A percentile compares a stretch with the other conserved stretches of the same genome.
Evolutionary conservation across 2,329 filamentous ascomycete genomes (phyloP).

Genomic region (Eutypa lata): DNA sequence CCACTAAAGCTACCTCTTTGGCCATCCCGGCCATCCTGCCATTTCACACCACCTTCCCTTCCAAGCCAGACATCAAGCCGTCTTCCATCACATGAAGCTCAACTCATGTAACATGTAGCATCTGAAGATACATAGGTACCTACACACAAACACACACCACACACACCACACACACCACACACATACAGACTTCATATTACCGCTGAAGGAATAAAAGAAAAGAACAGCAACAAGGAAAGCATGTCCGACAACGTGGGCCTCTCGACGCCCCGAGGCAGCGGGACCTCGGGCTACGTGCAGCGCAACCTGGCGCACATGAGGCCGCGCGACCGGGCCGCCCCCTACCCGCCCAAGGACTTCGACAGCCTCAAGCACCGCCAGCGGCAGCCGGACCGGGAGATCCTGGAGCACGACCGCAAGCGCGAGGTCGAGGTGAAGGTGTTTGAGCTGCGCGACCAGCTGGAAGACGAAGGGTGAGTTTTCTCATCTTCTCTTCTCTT

Average conservation of each 20-base stretch:
- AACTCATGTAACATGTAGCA: not conserved
- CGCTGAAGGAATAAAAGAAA: no score
- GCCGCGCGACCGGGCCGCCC: conserved; percentile 75
- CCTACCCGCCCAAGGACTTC: conserved; percentile 65
- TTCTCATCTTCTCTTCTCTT: not conserved
- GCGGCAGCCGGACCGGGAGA: conserved; percentile 84
- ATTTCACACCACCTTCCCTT: conserved; percentile 16
- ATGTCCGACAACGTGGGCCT: conserved; percentile 99
- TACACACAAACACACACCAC: no score
- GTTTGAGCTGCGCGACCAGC: conserved; percentile 79
- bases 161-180: no score
- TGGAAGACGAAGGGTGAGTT: conserved; percentile 83
- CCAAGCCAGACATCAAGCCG: not conserved
- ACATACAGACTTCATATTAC: no score
- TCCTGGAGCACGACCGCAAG: conserved; percentile 90
- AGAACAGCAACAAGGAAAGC: conserved; percentile 7
- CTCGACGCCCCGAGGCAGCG: conserved; percentile 87
- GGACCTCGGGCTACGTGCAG: conserved; percentile 96
- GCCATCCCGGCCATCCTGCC: conserved; percentile 10
- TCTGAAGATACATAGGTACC: not conserved
- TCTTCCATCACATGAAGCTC: not conserved
- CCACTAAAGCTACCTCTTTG: conserved; percentile 6
- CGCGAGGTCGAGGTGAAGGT: conserved; percentile 91
- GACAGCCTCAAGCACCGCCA: conserved; percentile 70
- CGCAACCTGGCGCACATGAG: conserved; percentile 87